phyloP scores from a whole-genome alignment of 768 basidiomycete genomes.

The Podaxis rugospora region DNA sequence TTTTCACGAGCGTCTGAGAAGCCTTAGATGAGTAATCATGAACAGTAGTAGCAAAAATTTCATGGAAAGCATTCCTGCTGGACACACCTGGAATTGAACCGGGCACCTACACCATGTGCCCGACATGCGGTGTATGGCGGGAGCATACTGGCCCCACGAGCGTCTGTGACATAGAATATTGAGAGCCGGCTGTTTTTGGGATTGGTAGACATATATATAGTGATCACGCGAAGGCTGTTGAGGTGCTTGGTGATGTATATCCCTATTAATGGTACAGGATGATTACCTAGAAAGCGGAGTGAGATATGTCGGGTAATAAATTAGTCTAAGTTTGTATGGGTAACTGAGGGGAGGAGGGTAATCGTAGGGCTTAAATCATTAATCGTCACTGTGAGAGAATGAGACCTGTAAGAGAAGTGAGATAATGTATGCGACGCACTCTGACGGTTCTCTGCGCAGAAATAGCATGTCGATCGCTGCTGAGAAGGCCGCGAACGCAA shows the following conservation, averaged over 20 bases:
- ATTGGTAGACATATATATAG: no score
- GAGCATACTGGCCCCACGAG: no score
- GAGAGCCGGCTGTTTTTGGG: no score
- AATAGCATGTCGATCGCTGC: slow-evolving; percentile 80
- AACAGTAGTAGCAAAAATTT: no score
- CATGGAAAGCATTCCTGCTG: not conserved
- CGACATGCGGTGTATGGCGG: not conserved
- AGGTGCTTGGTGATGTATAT: not conserved
- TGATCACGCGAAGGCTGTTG: not conserved
- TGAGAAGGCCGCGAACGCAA: slow-evolving; percentile 93
- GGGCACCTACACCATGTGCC: not conserved
- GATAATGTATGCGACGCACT: slow-evolving; percentile 30
- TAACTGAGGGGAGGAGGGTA: not conserved
- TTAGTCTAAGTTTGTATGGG: slow-evolving; percentile 11
- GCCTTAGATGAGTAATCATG: no score
- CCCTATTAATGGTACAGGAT: slow-evolving; percentile 4
- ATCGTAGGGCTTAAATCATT: not conserved
- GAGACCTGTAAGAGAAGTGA: not conserved
- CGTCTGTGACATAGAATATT: no score
- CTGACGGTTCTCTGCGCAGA: slow-evolving; percentile 73
- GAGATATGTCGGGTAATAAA: slow-evolving; percentile 15
- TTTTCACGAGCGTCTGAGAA: no score
- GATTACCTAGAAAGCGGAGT: slow-evolving; percentile 9
- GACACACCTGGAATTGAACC: not conserved
- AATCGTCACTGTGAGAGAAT: slow-evolving; percentile 5